Evolutionary conservation across 306 rosid species (phyloP), one percentile per base, ranked within the genome.

Genomic region (Dalbergia cochinchinensis): DNA sequence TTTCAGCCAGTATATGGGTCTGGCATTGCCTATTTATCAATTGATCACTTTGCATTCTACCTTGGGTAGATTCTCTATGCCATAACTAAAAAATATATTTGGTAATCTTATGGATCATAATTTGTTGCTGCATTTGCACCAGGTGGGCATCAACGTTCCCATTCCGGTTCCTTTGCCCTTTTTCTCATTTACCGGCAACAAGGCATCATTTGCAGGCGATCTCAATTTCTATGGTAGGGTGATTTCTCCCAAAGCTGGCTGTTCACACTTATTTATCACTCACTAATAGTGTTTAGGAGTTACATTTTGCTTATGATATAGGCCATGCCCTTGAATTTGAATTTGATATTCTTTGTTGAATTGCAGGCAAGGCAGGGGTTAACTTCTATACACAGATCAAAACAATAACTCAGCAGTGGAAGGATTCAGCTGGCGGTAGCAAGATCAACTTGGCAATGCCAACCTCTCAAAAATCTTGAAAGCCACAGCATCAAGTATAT

Each of bases 61-160:
- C 31, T 14, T 20, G 41, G 79, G 48, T n/a, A 57, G 51, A 39
- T 53, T 42, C 67, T 72, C 59, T 79, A 15, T 45, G 18, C 45
- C 57, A 6, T 39, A 16, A 77, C 15, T 68, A 48, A 53, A 37
- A 63, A n/a, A 6, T 59, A 16, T 59, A 65, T 63, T 26, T 75
- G 42, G 39, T 61, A 69, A 1, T 31, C 35, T 81, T 58, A 57
- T 22, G 35, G 57, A 63, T 62, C 58, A 79, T 81, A 65, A 68
- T 69, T 64, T 79, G 71, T 59, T 41, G 44, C 65, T 76, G 78
- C 66, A 16, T 71, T 77, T 82, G 77, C 59, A 79, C 51, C 86
- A 92, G 99, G 97, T 92, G 10, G 97, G 99, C 76, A 91, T 92
- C 88, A 95, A 95, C 10, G 97, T 95, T 70, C 97, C 97, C 1